A percentile compares a stretch with the other conserved stretches of the same genome.
Evolutionary conservation across 768 basidiomycete species (phyloP).

Genomic region (Tricholoma saponaceum): DNA sequence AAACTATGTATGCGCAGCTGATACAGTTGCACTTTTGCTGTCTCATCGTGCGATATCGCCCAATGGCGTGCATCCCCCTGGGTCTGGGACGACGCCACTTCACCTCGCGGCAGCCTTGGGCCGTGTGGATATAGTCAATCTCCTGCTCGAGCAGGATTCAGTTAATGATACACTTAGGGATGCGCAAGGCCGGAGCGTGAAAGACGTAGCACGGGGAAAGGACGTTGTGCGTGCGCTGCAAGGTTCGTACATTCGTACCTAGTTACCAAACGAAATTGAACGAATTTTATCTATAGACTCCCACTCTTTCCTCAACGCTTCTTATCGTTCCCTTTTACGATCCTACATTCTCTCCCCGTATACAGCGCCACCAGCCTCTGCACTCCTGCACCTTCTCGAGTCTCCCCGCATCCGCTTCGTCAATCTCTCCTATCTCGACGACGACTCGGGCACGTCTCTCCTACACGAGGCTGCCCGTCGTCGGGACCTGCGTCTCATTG

Average conservation of each 20-base stretch:
- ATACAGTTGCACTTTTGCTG: constrained; percentile 65
- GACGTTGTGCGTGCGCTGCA: constrained; percentile 66
- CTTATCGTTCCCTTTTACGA: constrained; percentile 68
- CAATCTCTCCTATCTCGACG: constrained; percentile 79
- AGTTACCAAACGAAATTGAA: no score
- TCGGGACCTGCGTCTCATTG: constrained; percentile 76
- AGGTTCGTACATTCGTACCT: no score
- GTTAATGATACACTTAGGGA: constrained; percentile 80
- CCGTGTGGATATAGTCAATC: constrained; percentile 63
- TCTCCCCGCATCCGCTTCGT: constrained; percentile 67
- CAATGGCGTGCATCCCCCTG: constrained; percentile 70
- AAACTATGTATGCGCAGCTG: constrained; percentile 36
- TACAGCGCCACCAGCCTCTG: constrained; percentile 32
- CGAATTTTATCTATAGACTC: constrained; percentile 31
- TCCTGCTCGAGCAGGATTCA: constrained; percentile 74
- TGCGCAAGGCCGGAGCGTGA: constrained; percentile 56
- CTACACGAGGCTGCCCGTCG: constrained; percentile 85
- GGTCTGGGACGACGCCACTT: constrained; percentile 70
- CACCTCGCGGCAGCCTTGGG: constrained; percentile 69
- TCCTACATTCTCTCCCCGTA: constrained; percentile 66
- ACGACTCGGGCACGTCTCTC: constrained; percentile 69
- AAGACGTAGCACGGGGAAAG: constrained; percentile 68
- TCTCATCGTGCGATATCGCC: constrained; percentile 76
- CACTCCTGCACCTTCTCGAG: constrained; percentile 55
- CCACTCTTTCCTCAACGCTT: constrained; percentile 67